phyloP scores from a whole-genome alignment of 2,329 filamentous ascomycete species.

The Trichothecium sympodiale region DNA sequence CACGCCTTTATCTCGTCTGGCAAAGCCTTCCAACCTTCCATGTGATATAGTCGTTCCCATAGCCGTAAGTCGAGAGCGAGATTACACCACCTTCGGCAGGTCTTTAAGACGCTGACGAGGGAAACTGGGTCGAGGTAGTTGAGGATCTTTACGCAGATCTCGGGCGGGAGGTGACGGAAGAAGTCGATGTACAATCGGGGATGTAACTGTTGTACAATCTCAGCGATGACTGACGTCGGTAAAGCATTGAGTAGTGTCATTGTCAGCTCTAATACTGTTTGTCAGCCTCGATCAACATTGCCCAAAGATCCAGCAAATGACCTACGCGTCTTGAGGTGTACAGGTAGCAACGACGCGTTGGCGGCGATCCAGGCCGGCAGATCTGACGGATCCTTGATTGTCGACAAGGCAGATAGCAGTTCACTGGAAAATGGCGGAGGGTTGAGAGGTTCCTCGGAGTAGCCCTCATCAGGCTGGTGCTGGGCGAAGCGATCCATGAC shows the following conservation, averaged over 20 bases:
- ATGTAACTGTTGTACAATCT: slow-evolving; percentile 69
- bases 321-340: slow-evolving; percentile 38
- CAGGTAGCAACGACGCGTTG: slow-evolving; percentile 37
- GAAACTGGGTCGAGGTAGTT: slow-evolving; percentile 75
- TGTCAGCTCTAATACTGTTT: slow-evolving; percentile 52
- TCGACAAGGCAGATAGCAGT: slow-evolving; percentile 20
- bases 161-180: slow-evolving; percentile 70
- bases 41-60: slow-evolving; percentile 73
- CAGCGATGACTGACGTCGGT: slow-evolving; percentile 67
- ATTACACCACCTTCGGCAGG: slow-evolving; percentile 73
- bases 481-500: slow-evolving; percentile 35
- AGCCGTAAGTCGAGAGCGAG: slow-evolving; percentile 73
- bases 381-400: slow-evolving; percentile 28
- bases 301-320: slow-evolving; percentile 2
- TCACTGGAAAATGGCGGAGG: slow-evolving; percentile 20
- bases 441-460: slow-evolving; percentile 63
- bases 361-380: slow-evolving; percentile 38
- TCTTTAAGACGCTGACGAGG: slow-evolving; percentile 65
- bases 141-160: slow-evolving; percentile 84
- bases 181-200: slow-evolving; percentile 91
- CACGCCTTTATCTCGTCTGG: slow-evolving; percentile 52
- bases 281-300: slow-evolving; percentile 6
- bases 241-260: slow-evolving; percentile 68
- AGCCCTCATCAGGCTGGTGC: slow-evolving; percentile 69
- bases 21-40: slow-evolving; percentile 78